Evolutionary conservation across 148 eudicot species (phyloP), one percentile per base, ranked within the genome.

Genomic region (Cornus controversa): DNA sequence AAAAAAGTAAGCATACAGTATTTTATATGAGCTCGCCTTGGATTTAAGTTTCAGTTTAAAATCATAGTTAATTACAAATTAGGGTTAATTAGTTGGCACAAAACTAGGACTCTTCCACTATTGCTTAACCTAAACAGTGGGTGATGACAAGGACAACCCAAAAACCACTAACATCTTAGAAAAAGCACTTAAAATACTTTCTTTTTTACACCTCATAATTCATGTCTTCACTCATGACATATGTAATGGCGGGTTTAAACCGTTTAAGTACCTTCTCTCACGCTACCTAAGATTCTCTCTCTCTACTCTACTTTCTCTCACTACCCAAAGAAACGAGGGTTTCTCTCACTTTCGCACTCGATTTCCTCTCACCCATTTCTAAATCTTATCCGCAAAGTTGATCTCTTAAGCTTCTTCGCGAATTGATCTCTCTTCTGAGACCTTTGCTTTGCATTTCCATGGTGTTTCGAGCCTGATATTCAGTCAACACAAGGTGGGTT

Each of bases 341-440:
- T 77, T 71, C 42, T 42, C 60, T 77, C 74, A 62, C 74, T 60
- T 25, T 47, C 73, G 74, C 80, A 60, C 67, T 77, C 57, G 74
- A 69, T 69, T 69, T 37, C 60, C 67, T 67, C 65, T 53, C 67
- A 67, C 72, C 66, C 73, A 57, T 24, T 53, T 23, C 67, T 18
- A 37, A 58, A 22, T 62, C 69, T 77, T 23, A 54, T 68, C 53
- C 74, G 24, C 57, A 42, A 15, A 24, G 50, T 34, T 37, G 11
- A 24, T 24, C 70, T n/a, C 26, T 71, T 50, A 28, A 76, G 29
- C 79, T 54, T 36, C 34, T 16, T 60, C 27, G 1, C 28, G 23
- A 31, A 24, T 60, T 69, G 31, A 54, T 77, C 57, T 68, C 75
- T 71, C 75, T 62, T 23, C 20, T 16, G 7, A 37, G 10, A 70